Evolutionary conservation across 1,139 yeast genomes (phyloP).

Genomic region (Pneumocystis carinii): DNA sequence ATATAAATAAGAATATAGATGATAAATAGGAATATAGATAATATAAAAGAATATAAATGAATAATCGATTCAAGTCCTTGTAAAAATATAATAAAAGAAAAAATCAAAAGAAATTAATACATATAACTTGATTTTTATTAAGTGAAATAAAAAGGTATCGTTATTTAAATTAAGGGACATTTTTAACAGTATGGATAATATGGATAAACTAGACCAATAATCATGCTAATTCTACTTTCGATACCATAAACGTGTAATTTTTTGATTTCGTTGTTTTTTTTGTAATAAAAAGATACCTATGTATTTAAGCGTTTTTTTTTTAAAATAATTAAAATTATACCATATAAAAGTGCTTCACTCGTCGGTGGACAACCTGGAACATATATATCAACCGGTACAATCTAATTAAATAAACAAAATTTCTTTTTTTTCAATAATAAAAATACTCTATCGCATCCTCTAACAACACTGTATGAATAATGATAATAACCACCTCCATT

Average conservation of each 20-base stretch:
- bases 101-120: too few relatives aligned
- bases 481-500: constrained; percentile 92
- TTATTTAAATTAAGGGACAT: neutral
- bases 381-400: constrained; percentile 77
- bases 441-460: constrained; percentile 62
- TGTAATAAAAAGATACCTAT: constrained; percentile 29
- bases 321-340: constrained; percentile 65
- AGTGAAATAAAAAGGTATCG: too few relatives aligned
- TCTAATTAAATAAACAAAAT: constrained; percentile 12
- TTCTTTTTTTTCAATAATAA: constrained; percentile 4
- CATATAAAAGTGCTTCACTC: constrained; percentile 81
- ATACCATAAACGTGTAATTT: neutral
- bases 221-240: neutral
- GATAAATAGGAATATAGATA: too few relatives aligned
- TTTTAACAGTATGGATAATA: neutral
- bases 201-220: neutral
- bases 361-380: constrained; percentile 94
- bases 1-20: too few relatives aligned
- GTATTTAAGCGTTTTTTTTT: constrained; percentile 67
- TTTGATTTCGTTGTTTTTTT: neutral
- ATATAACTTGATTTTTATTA: too few relatives aligned
- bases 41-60: too few relatives aligned
- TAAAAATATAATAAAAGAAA: too few relatives aligned
- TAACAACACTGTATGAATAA: constrained; percentile 73
- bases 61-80: too few relatives aligned